Base-by-base conservation (phyloP, 257 asterid genomes). In the Penstemon davidsonii region DNA sequence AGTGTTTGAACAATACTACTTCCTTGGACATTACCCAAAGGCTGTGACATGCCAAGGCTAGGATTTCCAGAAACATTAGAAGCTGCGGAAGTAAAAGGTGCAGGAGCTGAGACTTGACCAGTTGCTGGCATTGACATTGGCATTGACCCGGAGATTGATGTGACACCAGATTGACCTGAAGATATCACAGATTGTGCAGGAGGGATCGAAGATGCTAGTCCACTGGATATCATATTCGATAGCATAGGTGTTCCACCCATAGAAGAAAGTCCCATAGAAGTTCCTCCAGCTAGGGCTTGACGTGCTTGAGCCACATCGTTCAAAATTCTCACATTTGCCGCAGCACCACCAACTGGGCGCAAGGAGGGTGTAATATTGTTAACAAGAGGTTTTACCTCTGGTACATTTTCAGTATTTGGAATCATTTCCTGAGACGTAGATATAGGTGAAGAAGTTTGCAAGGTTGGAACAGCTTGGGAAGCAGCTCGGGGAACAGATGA, bases 301-400 rank as follows among this genome's bases (percentile, higher is more conserved):
- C 95, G 86, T 64, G 92, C 92, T 80, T 86, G 97, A 62, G 95
- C 97, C 64, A 86, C 92, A 73, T 84, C 92, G 61, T 94, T 94
- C 79, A 94, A 75, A 56, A 94, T 88, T 74, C 88, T 87, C 80
- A 86, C 91, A 66, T 86, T 93, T 59, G 94, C 96, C 41, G 99
- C 91, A 9, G 99, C 88, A 40, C 83, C 81, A 43, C 85, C 83
- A 69, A 47, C 79, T 55, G 97, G 96, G 49, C 96, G 95, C 73
- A 78, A 69, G 36, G 92, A 64, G 68, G 88, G 88, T 37, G 89
- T 47, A 77, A 79, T 59, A 51, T 80, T 78, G 71, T 69, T 75
- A 19, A 80, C 91, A 44, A 75, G 15, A 62, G 99, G 96, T 75
- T 94, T 94, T 83, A 76, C 74, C 70, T 94, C 99, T 66, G 79